phyloP scores from a whole-genome alignment of 768 basidiomycete species.

The Amanita fuliginea region DNA sequence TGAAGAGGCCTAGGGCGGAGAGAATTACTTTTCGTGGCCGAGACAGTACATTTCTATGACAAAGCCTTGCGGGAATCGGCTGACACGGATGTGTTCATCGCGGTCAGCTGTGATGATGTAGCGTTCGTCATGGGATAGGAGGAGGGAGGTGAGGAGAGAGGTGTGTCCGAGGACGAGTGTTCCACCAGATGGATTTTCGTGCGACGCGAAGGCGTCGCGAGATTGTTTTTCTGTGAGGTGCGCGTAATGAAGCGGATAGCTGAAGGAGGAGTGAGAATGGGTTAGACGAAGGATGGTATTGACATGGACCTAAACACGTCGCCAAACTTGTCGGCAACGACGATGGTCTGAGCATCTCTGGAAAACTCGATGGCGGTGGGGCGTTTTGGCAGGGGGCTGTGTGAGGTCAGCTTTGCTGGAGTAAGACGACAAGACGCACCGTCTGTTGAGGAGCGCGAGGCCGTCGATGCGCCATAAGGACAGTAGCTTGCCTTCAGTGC shows the following conservation, averaged over 20 bases:
- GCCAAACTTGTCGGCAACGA: constrained; percentile 91
- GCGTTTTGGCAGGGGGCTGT: constrained; percentile 53
- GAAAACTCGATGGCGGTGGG: constrained; percentile 64
- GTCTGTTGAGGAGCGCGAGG: constrained; percentile 44
- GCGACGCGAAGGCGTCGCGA: constrained; percentile 37
- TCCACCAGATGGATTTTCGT: constrained; percentile 62
- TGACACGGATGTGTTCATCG: constrained; percentile 92
- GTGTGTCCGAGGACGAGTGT: constrained; percentile 78
- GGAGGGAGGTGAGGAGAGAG: constrained; percentile 68
- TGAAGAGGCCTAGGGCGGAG: neutral
- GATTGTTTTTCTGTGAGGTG: constrained; percentile 20
- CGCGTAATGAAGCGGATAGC: constrained; percentile 50
- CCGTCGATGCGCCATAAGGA: constrained; percentile 60
- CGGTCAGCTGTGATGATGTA: constrained; percentile 85
- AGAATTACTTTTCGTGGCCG: constrained; percentile 66
- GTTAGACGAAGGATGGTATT: neutral
- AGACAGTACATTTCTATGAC: constrained; percentile 81
- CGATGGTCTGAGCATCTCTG: constrained; percentile 46
- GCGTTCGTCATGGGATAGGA: constrained; percentile 55
- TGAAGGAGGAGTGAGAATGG: constrained; percentile 14
- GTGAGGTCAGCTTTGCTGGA: neutral
- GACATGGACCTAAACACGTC: constrained; percentile 70
- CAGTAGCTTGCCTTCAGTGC: constrained; percentile 74
- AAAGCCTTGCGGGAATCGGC: constrained; percentile 81
- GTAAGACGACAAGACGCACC: constrained; percentile 30